Base-by-base conservation (phyloP, 225 moss, liverwort and hornwort genomes). In the Pseudisothecium myosuroides region DNA sequence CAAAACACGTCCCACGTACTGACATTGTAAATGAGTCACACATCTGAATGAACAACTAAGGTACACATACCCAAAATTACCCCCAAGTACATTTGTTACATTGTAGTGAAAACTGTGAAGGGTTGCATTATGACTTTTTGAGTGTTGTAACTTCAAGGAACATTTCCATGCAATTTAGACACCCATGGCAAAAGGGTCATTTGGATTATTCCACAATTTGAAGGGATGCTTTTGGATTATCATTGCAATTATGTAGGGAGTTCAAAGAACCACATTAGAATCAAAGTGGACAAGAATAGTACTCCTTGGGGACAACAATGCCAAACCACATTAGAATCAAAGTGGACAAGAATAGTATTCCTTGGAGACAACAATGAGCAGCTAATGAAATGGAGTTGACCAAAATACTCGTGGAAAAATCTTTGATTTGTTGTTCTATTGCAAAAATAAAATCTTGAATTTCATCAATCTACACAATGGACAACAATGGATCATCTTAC, bases 381-480 rank as follows among this genome's bases (percentile, higher is more conserved):
- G n/a, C n/a, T n/a, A n/a, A 23, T 37, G 9, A 23, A 36, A 20
- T 37, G 2, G 55, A n/a, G 2, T 16, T 56, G 16, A 6, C 0
- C 1, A 1, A 55, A 24, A 14, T 55, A 55, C 26, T 55, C 0
- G 0, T 77, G 24, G 24, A 77, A 45, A 22, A 10, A 9, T 2
- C 4, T 54, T 24, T 54, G 4, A 36, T 54, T 77, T 54, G 1
- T 50, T 11, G 11, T 47, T 50, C 4, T 76, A 32, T 21, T 50
- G 21, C 21, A 50, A 49, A 76, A 76, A 50, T 3, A 76, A 52
- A 76, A 55, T 15, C 37, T 77, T 77, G 5, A 55, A 37, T 26
- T 4, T 16, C 1, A 37, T 24, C 0, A 55, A 0, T 22, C 4
- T 37, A 26, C 0, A 0, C 16, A 78, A 7, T 0, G 0, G 2